A percentile compares a stretch with the other conserved stretches of the same genome.
These are phyloP conservation scores for Streptanthus diversifolius DNA, from an alignment of 345 rosid species.

Conservation along the genomic window DNA sequence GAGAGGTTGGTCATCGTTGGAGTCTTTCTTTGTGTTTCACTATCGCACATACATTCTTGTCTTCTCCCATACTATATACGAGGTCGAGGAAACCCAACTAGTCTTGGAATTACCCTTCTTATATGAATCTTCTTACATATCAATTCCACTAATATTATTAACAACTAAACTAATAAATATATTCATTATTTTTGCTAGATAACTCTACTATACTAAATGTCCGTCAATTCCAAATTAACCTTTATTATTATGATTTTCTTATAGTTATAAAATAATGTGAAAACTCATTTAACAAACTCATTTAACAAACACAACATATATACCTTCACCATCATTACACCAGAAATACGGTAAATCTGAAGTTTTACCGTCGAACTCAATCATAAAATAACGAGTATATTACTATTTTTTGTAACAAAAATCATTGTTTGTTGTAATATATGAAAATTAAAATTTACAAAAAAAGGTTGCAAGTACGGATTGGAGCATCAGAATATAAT, in stretches of 20 bases:
- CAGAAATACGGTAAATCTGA: background rate
- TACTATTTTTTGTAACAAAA: background rate
- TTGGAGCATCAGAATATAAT: background rate
- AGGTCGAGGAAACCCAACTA: background rate
- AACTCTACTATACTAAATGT: background rate
- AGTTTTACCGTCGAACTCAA: background rate
- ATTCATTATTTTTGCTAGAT: background rate
- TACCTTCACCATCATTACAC: background rate
- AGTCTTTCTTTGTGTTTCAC: slow-evolving; percentile 17
- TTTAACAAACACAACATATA: no score
- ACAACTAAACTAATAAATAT: background rate
- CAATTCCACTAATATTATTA: background rate
- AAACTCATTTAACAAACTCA: background rate
- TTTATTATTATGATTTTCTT: background rate
- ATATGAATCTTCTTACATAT: background rate
- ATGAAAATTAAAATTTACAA: background rate
- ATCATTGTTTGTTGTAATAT: background rate
- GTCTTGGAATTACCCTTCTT: background rate
- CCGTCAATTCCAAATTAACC: background rate
- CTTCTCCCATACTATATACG: slow-evolving; percentile 6
- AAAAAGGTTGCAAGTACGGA: background rate
- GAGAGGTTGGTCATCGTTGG: background rate
- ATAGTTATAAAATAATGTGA: background rate
- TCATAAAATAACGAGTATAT: background rate
- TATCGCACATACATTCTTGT: slow-evolving; percentile 31